Base-by-base conservation (phyloP, 352 stramenopile genomes). In the Phytophthora agathidicida region DNA sequence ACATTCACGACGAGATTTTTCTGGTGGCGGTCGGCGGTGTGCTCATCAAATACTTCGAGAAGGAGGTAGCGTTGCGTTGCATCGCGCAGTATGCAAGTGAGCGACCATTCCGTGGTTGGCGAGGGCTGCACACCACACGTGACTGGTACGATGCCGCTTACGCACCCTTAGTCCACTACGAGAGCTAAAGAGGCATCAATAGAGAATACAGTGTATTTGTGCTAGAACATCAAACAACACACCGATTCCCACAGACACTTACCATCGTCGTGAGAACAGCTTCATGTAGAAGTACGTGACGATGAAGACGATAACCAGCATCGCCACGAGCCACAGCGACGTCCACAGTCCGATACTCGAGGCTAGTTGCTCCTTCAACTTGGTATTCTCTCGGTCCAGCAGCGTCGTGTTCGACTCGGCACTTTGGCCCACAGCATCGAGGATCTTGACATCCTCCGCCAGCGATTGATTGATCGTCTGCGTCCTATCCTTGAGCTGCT, bases 131-230 rank as follows among this genome's bases (percentile, higher is more conserved):
- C 54, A 95, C 84, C 1, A 95, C 86, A 5, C 85, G 84, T 33
- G 86, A 95, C 60, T 95, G 85, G 83, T 95, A 95, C 52, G 86
- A 95, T 61, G 76, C 83, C 27, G 83, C 86, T 8, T 94, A 93
- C 68, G 89, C 82, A 13, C 85, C 85, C 11, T 71, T 94, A 26
- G 77, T 88, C 16, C 80, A 91, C 62, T 72, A 90, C 33, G 83
- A 91, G 62, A 74, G 64, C 23, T 87, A 77, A 52, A 24, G 13
- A 26, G 30, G 42, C 16, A 3, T 37, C 9, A 48, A 60, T 54
- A 67, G 50, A 67, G 42, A 50, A 33, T 48, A 49, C 39, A 43
- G 26, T 60, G 24, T 52, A 53, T 68, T 47, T 27, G 17, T 14
- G 27, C 45, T 28, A 14, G 42, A 14, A 42, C 20, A 30, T 28